Percentiles rank a stretch among this genome's conserved stretches.
phyloP scores from a whole-genome alignment of 2,329 filamentous ascomycete genomes.

The Harringtonia aguacate region DNA sequence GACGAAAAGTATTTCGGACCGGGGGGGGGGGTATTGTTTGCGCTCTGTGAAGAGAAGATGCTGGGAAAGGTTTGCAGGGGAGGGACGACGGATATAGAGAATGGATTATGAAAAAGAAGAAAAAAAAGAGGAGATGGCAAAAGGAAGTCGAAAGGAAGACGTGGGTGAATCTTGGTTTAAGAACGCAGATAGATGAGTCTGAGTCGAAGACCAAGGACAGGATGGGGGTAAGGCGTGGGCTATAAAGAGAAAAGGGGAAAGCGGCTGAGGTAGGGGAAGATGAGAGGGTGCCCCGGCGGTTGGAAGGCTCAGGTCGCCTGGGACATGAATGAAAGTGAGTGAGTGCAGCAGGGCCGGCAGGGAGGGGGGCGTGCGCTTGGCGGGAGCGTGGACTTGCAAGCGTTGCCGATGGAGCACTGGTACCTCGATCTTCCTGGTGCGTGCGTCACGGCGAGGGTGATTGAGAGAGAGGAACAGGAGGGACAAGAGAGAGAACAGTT shows the following conservation, averaged over 20 bases:
- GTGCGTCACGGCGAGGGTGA: too few relatives aligned
- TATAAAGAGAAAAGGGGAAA: background rate
- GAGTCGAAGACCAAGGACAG: background rate
- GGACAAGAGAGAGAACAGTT: too few relatives aligned
- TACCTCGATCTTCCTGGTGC: too few relatives aligned
- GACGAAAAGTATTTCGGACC: too few relatives aligned
- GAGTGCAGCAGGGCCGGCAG: too few relatives aligned
- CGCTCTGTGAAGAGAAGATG: background rate
- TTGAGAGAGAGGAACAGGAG: too few relatives aligned
- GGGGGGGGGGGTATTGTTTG: too few relatives aligned
- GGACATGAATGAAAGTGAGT: too few relatives aligned
- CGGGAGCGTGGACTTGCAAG: too few relatives aligned
- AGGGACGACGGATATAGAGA: background rate
- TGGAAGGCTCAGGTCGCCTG: too few relatives aligned
- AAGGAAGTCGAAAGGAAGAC: background rate
- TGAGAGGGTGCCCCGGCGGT: background rate
- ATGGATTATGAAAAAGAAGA: background rate
- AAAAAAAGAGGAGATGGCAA: background rate
- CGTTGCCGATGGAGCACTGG: too few relatives aligned
- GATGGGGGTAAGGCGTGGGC: background rate
- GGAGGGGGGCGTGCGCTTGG: too few relatives aligned
- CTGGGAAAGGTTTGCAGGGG: background rate
- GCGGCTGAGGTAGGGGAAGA: conserved; percentile 2
- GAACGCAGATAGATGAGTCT: background rate
- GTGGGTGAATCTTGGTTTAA: conserved; percentile 9